Base-by-base conservation (phyloP, 2,329 filamentous ascomycete species). In the Talaromyces sp. region DNA sequence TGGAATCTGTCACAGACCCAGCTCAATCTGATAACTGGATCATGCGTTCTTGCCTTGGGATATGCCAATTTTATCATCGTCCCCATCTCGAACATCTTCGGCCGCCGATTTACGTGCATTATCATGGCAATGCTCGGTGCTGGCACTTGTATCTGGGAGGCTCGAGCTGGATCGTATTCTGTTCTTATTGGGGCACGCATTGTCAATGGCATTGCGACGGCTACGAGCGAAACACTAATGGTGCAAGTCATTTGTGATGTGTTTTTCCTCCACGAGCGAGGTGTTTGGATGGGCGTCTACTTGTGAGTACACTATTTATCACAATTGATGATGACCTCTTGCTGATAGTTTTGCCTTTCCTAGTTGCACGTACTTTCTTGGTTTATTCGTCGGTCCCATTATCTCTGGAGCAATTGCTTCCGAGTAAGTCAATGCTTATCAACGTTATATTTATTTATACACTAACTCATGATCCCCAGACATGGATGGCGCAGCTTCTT, bases 1-100 rank as follows among this genome's bases (percentile, higher is more conserved):
- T 81, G 79, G 50, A 73, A 77, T 37, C 74, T 81, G 52, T 72
- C 75, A 65, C 74, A 78, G 64, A 76, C 74, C 19, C 78, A 80
- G 61, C 69, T 60, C 13, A 48, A 47, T 19, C 19, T 47, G 19
- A 24, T 47, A 22, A 47, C 43, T 13, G 43, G 43, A 22, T 24
- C 43, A 47, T 47, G 43, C n/a, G 43, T 22, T 47, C 43, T 47
- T 13, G 43, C 43, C 19, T 47, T 47, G 19, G 43, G 43, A 19
- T 47, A 47, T 47, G 43, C 43, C 3, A 47, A 47, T 47, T 47
- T 47, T 22, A 47, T 47, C 9, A 47, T 47, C 9, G 43, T 47
- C 19, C 43, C 43, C 11, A 47, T 47, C 19, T 47, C 43, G 19
- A 47, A 47, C 43, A 47, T 47, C 43, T 47, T 47, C 10, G 43